Base-by-base conservation (phyloP, 805 yeast species). In the Candida methanosorbosa region DNA sequence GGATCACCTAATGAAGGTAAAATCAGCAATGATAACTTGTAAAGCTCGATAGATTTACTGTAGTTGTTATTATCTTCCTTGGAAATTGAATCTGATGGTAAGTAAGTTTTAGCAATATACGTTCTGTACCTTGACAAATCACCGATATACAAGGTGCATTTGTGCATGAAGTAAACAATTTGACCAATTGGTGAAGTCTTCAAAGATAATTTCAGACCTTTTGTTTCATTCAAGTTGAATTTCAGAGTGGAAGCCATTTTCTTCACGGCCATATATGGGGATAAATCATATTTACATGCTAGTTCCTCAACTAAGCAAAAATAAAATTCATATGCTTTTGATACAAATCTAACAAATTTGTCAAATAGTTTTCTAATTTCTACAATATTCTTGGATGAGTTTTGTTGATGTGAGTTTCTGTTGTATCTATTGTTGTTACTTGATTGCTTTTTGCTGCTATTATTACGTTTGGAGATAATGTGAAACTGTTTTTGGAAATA, bases 1-100 rank as follows among this genome's bases (percentile, higher is more conserved):
- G 75, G 79, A 45, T 79, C 87, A 35, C 82, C 82, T 37, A 78
- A 63, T 0, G 84, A 72, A 1, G 90, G 88, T 19, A 79, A 52
- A 15, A 81, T 55, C 19, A 72, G 48, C 22, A 75, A 68, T 15
- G 85, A 76, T 30, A 64, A 52, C 32, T 70, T 64, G 45, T 77
- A 75, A 35, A 63, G 59, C 30, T 63, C 62, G n/a, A 63, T 42
- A 2, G 75, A 59, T 44, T 66, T 66, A 35, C 61, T 52, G 39
- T 64, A 68, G 38, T 60, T 64, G 36, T 67, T 61, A 15, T 64
- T 53, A 22, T 59, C 50, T 40, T 57, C 42, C 55, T 68, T 43
- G 18, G 66, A 54, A 27, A 48, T 39, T 16, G 53, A 41, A 24
- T 44, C 59, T 13, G 48, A 48, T 3, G 47, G 55, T 12, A 63